Evolutionary conservation across 2,329 filamentous ascomycete species (phyloP).

Genomic region (Thielaviopsis ethacetica): DNA sequence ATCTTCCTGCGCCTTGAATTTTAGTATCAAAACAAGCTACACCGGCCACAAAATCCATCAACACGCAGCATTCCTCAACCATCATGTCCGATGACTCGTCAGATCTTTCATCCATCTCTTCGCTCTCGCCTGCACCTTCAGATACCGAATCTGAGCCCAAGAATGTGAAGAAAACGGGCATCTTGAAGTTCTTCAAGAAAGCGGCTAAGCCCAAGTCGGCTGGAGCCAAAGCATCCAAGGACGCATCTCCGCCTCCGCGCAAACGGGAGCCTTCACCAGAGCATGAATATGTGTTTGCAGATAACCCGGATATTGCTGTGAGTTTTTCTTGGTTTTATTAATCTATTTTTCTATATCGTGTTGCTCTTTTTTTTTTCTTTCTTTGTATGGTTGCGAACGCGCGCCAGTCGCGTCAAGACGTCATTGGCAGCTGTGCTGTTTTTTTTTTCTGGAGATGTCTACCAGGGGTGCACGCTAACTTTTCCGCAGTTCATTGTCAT

Average conservation of each 20-base stretch:
- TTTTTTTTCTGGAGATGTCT: neutral
- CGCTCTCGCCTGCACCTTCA: slow-evolving; percentile 27
- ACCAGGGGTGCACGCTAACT: slow-evolving; percentile 17
- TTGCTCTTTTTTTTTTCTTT: slow-evolving; percentile 2
- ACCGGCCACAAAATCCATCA: neutral
- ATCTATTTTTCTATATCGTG: neutral
- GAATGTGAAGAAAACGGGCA: slow-evolving; percentile 36
- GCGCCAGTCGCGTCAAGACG: slow-evolving; percentile 35
- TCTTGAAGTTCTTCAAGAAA: slow-evolving; percentile 45
- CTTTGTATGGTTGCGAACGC: slow-evolving; percentile 24
- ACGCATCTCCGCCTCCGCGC: slow-evolving; percentile 47
- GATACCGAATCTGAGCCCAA: slow-evolving; percentile 36
- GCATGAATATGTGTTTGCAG: slow-evolving; percentile 77
- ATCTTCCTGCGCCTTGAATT: neutral
- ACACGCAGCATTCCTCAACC: neutral
- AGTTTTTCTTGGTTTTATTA: slow-evolving; percentile 25
- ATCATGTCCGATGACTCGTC: slow-evolving; percentile 38
- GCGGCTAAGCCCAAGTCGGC: slow-evolving; percentile 19
- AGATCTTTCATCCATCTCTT: slow-evolving; percentile 43
- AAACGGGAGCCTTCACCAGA: slow-evolving; percentile 78
- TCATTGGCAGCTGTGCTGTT: slow-evolving; percentile 14
- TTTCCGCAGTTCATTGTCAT: slow-evolving; percentile 76
- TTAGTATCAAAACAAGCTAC: neutral
- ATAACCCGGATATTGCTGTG: slow-evolving; percentile 86
- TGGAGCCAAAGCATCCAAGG: slow-evolving; percentile 28